A percentile compares a stretch with the other conserved stretches of the same genome.
Conservation (phyloP, 805 yeast species). For the Zygosaccharomyces siamensis region DNA sequence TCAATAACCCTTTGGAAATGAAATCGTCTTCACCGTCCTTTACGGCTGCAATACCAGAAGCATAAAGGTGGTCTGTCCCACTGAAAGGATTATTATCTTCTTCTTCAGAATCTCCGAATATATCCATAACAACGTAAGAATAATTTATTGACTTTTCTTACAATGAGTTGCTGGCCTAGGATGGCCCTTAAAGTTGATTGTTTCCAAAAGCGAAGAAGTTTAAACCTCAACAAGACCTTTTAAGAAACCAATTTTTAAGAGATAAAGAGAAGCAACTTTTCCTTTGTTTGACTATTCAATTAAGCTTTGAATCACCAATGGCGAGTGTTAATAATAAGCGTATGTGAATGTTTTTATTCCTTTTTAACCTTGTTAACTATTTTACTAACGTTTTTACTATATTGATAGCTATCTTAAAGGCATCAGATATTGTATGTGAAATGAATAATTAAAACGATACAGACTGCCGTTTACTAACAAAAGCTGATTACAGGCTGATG, state of each 20-base stretch:
- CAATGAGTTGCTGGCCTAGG: neutral
- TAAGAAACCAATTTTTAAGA: neutral
- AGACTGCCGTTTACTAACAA: constrained; percentile 6
- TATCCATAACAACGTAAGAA: constrained; percentile 14
- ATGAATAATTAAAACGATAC: neutral
- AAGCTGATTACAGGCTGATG: constrained; percentile 22
- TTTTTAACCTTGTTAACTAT: neutral
- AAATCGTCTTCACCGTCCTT: constrained; percentile 19
- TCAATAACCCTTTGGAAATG: constrained; percentile 10
- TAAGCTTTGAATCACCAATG: constrained; percentile 3
- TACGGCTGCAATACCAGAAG: constrained; percentile 35
- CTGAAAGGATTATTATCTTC: constrained; percentile 39
- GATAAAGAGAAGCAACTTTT: neutral
- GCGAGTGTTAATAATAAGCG: constrained; percentile 8
- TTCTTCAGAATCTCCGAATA: constrained; percentile 27
- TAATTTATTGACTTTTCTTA: neutral
- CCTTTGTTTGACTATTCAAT: neutral
- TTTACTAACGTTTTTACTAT: constrained; percentile 8
- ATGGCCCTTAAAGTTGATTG: neutral
- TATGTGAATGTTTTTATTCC: constrained; percentile 1
- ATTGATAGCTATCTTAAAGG: constrained; percentile 25
- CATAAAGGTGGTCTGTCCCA: constrained; percentile 37
- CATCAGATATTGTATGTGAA: constrained; percentile 32
- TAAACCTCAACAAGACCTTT: constrained; percentile 3
- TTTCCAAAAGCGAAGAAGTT: constrained; percentile 6